Base-by-base conservation (phyloP, 208 protist genomes). In the Histomonas meleagridis region DNA sequence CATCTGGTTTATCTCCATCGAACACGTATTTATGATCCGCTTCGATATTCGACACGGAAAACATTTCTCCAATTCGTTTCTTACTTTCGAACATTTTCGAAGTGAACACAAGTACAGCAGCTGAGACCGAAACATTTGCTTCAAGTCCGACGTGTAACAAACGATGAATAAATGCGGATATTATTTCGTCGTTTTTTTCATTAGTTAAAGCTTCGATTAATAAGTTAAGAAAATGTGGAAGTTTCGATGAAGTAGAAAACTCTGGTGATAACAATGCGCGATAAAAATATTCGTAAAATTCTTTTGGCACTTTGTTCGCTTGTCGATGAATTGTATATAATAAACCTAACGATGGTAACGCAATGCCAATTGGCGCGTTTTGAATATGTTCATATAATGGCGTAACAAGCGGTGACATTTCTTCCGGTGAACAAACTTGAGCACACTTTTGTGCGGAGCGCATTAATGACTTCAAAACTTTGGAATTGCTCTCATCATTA, bases 241-340 rank as follows among this genome's bases (percentile, higher is more conserved):
- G 76, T 28, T 86, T 86, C 4, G 40, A 51, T 32, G 76, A 86
- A 26, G n/a, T 23, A 32, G 40, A 26, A 35, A 86, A 55, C 32
- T 86, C 76, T 38, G 46, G 3, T 12, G 76, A 32, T 14, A 51
- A 23, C 26, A 86, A 55, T 43, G 46, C 23, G 32, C 18, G 32
- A 46, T 86, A 86, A 7, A 86, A 86, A 46, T 57, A 86, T 14
- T 86, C 10, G 46, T 86, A 86, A 46, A 86, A 86, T 49, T 86
- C 46, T 16, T n/a, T 48, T 38, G 76, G 76, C 0, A 86, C 55
- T 28, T 51, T 5, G 0, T 46, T 46, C 4, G 40, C 3, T 10
- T 21, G 14, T 16, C 18, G 51, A 46, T 86, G 76, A 46, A 86
- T 86, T n/a, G 46, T 18, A 38, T 46, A 86, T 0, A 86, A 16